Percentiles rank a stretch among this genome's conserved stretches.
Evolutionary conservation across 75 land plant species (phyloP).

Genomic region (Azolla pinnata): DNA sequence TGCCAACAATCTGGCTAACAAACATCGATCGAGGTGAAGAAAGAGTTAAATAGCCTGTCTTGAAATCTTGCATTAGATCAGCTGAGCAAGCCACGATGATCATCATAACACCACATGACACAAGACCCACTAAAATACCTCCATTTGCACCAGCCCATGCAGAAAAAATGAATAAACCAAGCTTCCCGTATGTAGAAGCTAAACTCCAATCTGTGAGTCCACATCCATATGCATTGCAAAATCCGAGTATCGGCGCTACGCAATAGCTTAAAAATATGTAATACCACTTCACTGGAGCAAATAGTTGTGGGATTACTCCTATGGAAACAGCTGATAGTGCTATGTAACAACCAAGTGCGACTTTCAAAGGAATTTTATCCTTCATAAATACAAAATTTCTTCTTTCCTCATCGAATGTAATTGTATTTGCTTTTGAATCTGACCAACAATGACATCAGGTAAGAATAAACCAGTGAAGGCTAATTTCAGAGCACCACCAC

Average conservation of each 20-base stretch:
- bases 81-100: conserved; percentile 43
- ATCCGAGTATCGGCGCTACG: conserved; percentile 38
- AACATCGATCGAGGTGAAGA: conserved; percentile 64
- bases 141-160: conserved; percentile 42
- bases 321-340: conserved; percentile 23
- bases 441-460: no score
- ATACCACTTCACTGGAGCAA: conserved; percentile 36
- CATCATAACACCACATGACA: conserved; percentile 50
- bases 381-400: conserved; percentile 25
- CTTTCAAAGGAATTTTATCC: conserved; percentile 27
- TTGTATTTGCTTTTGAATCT: no score
- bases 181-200: conserved; percentile 47
- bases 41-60: conserved; percentile 39
- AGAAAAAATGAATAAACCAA: conserved; percentile 44
- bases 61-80: conserved; percentile 52
- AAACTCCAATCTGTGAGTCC: conserved; percentile 49
- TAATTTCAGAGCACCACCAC: no score
- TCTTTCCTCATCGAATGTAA: conserved; percentile 9
- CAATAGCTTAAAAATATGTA: conserved; percentile 33
- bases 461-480: no score
- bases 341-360: conserved; percentile 21
- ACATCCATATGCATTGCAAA: conserved; percentile 44
- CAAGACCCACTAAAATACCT: conserved; percentile 46
- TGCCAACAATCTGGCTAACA: conserved; percentile 58
- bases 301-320: conserved; percentile 22